phyloP scores from a whole-genome alignment of 768 basidiomycete genomes.

The Melanogaster broomeanus region DNA sequence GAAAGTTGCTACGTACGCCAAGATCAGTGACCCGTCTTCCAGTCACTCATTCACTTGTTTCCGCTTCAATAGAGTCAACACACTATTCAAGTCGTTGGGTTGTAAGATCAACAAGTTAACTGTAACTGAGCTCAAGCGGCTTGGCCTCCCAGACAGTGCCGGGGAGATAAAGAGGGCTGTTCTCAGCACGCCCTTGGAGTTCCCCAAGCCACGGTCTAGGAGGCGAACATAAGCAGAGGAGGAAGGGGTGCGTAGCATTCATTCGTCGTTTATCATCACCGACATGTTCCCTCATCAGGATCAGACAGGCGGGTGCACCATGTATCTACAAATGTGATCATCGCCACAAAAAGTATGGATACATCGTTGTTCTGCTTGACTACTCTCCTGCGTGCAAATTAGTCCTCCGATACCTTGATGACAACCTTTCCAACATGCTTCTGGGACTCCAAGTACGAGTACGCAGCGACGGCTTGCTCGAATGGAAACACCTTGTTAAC shows the following conservation, averaged over 20 bases:
- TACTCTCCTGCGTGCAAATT: neutral
- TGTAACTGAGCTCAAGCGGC: constrained; percentile 62
- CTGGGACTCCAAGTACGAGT: constrained; percentile 52
- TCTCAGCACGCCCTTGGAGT: constrained; percentile 74
- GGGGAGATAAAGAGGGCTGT: constrained; percentile 71
- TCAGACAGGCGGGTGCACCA: neutral
- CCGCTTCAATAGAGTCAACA: constrained; percentile 47
- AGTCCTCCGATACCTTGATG: constrained; percentile 42
- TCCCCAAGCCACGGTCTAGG: constrained; percentile 63
- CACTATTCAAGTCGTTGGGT: constrained; percentile 79
- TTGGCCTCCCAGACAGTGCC: constrained; percentile 66
- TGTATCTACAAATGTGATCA: neutral
- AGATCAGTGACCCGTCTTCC: neutral
- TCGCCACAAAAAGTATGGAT: neutral
- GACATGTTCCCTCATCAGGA: neutral
- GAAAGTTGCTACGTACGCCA: constrained; percentile 59
- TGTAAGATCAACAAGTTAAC: constrained; percentile 67
- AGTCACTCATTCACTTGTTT: neutral
- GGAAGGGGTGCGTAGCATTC: neutral
- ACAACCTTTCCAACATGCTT: constrained; percentile 65
- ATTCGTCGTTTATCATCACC: neutral
- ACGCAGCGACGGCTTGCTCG: constrained; percentile 53
- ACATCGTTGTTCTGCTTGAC: neutral
- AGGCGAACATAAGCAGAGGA: constrained; percentile 27
- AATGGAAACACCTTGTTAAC: constrained; percentile 62